These are phyloP conservation scores for Sarcomyxa edulis DNA, from an alignment of 768 basidiomycete species.

Conservation along the genomic window DNA sequence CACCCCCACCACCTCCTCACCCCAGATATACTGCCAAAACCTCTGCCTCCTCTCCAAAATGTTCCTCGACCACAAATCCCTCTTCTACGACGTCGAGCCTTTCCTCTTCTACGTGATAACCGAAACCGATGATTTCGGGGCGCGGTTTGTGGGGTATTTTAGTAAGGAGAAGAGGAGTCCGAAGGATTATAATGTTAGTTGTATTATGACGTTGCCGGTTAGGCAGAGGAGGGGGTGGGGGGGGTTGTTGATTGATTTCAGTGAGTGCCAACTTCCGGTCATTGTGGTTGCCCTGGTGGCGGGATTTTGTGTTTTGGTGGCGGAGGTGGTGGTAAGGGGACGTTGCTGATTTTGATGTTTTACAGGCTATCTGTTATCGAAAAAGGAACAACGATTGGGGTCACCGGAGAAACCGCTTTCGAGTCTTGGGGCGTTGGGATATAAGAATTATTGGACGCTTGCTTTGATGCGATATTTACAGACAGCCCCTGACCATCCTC, in stretches of 20 bases:
- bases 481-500: constrained; percentile 52
- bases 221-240: constrained; percentile 96
- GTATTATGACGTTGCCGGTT: constrained; percentile 98
- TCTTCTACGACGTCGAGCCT: constrained; percentile 99
- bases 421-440: constrained; percentile 87
- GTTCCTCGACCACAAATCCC: constrained; percentile 98
- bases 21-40: constrained; percentile 96
- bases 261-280: constrained; percentile 51
- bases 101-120: constrained; percentile 99
- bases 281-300: background rate
- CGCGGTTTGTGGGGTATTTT: constrained; percentile 96
- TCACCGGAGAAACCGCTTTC: constrained; percentile 97
- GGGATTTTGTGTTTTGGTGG: constrained; percentile 1
- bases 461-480: constrained; percentile 75
- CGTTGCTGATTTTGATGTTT: constrained; percentile 7
- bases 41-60: constrained; percentile 96
- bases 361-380: constrained; percentile 90
- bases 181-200: constrained; percentile 96
- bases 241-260: constrained; percentile 95
- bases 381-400: constrained; percentile 86
- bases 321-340: background rate
- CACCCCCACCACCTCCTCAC: too few relatives aligned
- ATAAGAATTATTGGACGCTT: constrained; percentile 92
- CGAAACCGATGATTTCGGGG: constrained; percentile 82
- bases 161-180: constrained; percentile 97